Conservation (phyloP, 768 basidiomycete genomes). For the Russula earlei region DNA sequence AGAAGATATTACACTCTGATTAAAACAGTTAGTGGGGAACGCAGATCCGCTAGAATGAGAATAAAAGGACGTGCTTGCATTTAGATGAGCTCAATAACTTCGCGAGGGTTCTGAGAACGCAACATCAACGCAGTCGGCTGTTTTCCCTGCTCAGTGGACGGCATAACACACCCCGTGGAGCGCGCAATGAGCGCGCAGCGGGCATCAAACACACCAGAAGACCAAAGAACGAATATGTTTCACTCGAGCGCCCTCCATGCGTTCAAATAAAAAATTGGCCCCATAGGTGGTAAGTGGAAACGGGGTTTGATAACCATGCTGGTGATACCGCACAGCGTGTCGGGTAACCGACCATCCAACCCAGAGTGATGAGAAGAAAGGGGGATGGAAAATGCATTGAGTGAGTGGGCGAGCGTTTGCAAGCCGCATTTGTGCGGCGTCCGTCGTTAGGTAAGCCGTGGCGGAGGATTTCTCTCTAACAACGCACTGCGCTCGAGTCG, state of each 20-base stretch:
- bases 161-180: not conserved
- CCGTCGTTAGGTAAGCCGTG: too few relatives aligned
- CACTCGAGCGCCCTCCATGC: not conserved
- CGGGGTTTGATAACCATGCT: too few relatives aligned
- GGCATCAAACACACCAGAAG: not conserved
- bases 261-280: too few relatives aligned
- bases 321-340: too few relatives aligned
- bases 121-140: not conserved
- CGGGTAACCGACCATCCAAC: too few relatives aligned
- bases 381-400: too few relatives aligned
- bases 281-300: too few relatives aligned
- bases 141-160: not conserved
- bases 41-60: not conserved
- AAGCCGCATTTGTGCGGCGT: too few relatives aligned
- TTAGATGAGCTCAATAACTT: not conserved
- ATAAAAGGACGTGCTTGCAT: not conserved
- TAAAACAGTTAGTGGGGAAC: not conserved
- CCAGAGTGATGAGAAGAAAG: too few relatives aligned
- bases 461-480: too few relatives aligned
- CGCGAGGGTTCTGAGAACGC: not conserved
- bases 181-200: not conserved
- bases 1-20: not conserved
- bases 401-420: too few relatives aligned
- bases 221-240: not conserved
- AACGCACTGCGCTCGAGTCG: too few relatives aligned